Base-by-base conservation (phyloP, 306 rosid genomes). In the Gastrolobium bilobum region DNA sequence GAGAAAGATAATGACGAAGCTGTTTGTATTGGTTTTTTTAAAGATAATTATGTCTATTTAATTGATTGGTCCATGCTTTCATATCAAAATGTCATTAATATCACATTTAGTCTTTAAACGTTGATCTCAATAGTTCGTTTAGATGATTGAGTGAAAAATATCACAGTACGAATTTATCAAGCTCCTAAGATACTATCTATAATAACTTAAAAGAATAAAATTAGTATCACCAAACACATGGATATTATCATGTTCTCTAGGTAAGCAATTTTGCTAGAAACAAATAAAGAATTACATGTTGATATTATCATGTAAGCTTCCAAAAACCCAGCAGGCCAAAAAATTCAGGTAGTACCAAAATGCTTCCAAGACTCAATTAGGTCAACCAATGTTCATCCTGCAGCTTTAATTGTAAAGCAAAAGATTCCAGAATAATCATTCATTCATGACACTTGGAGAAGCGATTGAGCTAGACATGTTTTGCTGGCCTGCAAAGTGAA, bases 401-500 rank as follows among this genome's bases (percentile, higher is more conserved):
- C 67, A 53, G 42, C 67, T 38, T 31, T 20, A 43, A 10, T 76
- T 14, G 20, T 8, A 7, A 75, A 20, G 34, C 56, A 53, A 44
- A 2, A 81, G 4, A 29, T 57, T 48, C 20, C 11, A 57, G 3
- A 59, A 57, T 57, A 74, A 58, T 38, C 20, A 26, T 58, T 30
- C 5, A 52, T 13, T 31, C 30, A 26, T 52, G 78, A 66, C 77
- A 66, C 56, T 35, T 72, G 71, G 79, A 63, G 54, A 59, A 79
- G 43, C 58, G 73, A 53, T 11, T 37, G 7, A 61, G 10, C 63
- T 42, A 35, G 4, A 40, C 43, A 30, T 51, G 14, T 34, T 76
- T 76, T 52, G 53, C 73, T 58, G 84, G 81, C 75, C 70, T 53
- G 61, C 79, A 15, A 64, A 14, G 57, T 59, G 14, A 79, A 37